phyloP scores from a whole-genome alignment of 768 basidiomycete species.

The Amanita rimosa region DNA sequence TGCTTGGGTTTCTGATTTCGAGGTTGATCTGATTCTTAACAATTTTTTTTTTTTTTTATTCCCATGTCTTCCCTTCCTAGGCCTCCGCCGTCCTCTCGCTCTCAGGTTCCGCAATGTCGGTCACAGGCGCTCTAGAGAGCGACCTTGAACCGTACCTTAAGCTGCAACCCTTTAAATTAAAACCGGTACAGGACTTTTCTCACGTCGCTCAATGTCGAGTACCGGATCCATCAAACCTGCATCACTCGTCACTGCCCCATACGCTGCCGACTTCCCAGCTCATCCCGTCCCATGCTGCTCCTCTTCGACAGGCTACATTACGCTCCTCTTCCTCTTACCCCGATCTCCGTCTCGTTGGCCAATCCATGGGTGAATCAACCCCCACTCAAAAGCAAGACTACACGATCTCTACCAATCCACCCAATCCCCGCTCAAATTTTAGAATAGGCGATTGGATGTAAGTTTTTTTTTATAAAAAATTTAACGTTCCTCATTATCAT shows the following conservation, averaged over 20 bases:
- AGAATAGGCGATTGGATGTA: conserved; percentile 71
- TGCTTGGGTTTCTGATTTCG: background rate
- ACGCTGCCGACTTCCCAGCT: conserved; percentile 11
- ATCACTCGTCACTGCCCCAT: conserved; percentile 12
- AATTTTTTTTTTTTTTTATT: no score
- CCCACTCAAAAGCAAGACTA: conserved; percentile 25
- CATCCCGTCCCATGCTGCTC: conserved; percentile 10
- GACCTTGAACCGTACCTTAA: conserved; percentile 55
- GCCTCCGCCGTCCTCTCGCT: conserved; percentile 45
- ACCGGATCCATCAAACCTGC: conserved; percentile 7
- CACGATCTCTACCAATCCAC: conserved; percentile 58
- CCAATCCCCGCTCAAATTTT: conserved; percentile 57
- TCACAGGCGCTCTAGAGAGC: conserved; percentile 46
- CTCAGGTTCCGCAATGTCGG: conserved; percentile 32
- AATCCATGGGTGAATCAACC: conserved; percentile 10
- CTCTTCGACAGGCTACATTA: conserved; percentile 11
- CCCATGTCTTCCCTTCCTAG: conserved; percentile 18
- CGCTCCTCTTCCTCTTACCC: conserved; percentile 19
- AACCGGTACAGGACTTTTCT: conserved; percentile 11
- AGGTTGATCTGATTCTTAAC: background rate
- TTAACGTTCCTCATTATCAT: no score
- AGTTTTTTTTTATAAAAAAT: no score
- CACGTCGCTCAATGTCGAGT: conserved; percentile 11
- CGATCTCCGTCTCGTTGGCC: conserved; percentile 13
- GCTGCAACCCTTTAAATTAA: conserved; percentile 30